Evolutionary conservation across 768 basidiomycete genomes (phyloP).

Genomic region (Rhodotorula babjevae): DNA sequence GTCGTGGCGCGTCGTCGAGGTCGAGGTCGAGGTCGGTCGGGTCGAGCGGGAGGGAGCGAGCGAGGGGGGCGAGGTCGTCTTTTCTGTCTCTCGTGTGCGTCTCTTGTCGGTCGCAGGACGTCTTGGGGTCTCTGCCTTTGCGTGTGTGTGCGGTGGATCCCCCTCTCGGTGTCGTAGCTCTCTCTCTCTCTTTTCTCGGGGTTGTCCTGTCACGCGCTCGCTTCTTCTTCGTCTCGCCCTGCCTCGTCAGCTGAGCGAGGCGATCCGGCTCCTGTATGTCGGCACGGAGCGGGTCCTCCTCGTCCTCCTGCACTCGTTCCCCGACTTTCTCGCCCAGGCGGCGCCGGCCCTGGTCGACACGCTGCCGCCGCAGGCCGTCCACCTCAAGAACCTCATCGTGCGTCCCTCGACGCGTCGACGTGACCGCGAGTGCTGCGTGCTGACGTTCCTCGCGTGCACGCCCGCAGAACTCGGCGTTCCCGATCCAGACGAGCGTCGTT

Average conservation of each 20-base stretch:
- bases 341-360: slow-evolving; percentile 93
- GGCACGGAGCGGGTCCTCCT: slow-evolving; percentile 84
- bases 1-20: too few species aligned
- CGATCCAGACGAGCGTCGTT: slow-evolving; percentile 52
- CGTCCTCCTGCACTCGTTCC: slow-evolving; percentile 96
- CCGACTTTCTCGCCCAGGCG: slow-evolving; percentile 51
- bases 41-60: too few species aligned
- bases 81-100: too few species aligned
- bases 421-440: too few species aligned
- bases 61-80: too few species aligned
- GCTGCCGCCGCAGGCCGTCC: slow-evolving; percentile 86
- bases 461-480: slow-evolving; percentile 63
- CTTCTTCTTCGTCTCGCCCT: too few species aligned
- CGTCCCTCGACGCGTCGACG: neutral
- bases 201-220: too few species aligned
- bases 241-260: slow-evolving; percentile 59
- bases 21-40: too few species aligned
- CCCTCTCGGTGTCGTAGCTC: too few species aligned
- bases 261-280: slow-evolving; percentile 80
- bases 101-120: too few species aligned
- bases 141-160: too few species aligned
- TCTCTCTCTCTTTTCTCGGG: neutral
- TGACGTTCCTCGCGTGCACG: neutral
- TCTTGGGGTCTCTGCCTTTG: too few species aligned
- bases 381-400: slow-evolving; percentile 84